Conservation (phyloP, 768 basidiomycete species). For the Tylopilus vinaceipallidus region DNA sequence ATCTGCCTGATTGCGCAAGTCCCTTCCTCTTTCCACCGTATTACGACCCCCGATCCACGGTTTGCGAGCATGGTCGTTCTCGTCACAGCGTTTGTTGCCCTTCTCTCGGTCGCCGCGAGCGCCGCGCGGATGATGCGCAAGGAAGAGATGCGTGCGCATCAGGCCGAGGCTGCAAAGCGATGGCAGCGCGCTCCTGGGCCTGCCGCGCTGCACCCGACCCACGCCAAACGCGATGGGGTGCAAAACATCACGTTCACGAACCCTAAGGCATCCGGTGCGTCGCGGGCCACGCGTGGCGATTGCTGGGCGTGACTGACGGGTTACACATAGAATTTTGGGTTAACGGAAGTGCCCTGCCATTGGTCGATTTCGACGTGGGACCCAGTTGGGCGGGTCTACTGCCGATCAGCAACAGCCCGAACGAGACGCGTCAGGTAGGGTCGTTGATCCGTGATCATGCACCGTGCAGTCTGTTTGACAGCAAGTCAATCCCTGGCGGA, state of each 20-base stretch:
- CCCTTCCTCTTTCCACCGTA: no score
- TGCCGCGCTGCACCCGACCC: neutral
- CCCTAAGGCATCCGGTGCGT: slow-evolving; percentile 56
- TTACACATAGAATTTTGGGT: slow-evolving; percentile 60
- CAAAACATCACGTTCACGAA: slow-evolving; percentile 73
- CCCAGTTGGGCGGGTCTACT: slow-evolving; percentile 74
- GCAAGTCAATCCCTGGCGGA: neutral
- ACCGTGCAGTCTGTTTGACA: neutral
- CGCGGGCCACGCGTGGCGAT: neutral
- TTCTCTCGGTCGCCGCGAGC: slow-evolving; percentile 9
- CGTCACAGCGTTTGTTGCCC: neutral
- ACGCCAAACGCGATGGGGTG: slow-evolving; percentile 23
- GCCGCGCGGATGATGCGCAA: slow-evolving; percentile 32
- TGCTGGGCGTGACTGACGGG: neutral
- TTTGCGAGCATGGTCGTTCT: slow-evolving; percentile 23
- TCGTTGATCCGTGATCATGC: no score
- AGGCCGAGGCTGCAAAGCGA: slow-evolving; percentile 48
- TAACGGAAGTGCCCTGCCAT: slow-evolving; percentile 60
- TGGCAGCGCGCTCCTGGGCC: slow-evolving; percentile 21
- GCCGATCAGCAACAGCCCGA: slow-evolving; percentile 57
- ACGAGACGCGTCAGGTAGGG: slow-evolving; percentile 66
- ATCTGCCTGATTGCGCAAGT: no score
- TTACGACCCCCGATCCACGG: no score
- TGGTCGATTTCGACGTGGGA: slow-evolving; percentile 71
- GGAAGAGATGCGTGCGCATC: slow-evolving; percentile 42